Evolutionary conservation across 2,329 filamentous ascomycete species (phyloP), one percentile per base, ranked within the genome.

Genomic region (Paradendryphiella salina): DNA sequence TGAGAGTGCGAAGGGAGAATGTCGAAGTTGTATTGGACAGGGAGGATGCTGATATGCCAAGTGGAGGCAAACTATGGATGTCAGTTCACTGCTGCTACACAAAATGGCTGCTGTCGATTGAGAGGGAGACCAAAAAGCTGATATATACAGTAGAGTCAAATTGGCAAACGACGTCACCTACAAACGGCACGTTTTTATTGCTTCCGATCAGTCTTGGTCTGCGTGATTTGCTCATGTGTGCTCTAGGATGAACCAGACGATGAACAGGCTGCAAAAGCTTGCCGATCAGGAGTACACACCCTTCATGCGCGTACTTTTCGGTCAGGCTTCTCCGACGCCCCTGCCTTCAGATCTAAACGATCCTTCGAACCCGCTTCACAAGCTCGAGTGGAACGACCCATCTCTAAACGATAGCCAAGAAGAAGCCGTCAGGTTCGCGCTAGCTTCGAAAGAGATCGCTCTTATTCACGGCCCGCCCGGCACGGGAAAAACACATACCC

Each of bases 391-490:
- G 73, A 70, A 76, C 7, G 81, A 85, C 63, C 74, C 80, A 1
- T 77, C 73, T 1, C 68, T 87, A 14, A 86, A 87, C 46, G 77
- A 82, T 43, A 85, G 82, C 11, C 84, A 87, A 59, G 80, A 83
- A 62, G 81, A 85, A 55, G 84, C 84, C 1, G 81, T 87, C 53
- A 76, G 84, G n/a, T 99, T 97, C 67, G 91, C 93, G 0, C 76
- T 99, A 46, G 87, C 86, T 5, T 88, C 89, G 1, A 81, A 80
- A 45, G 91, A 96, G 65, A 82, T 97, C 21, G 89, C 90, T 2
- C 79, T 96, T 52, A 96, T 99, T 46, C 94, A 99, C 69, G 94
- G 94, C 0, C 94, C 94, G 0, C 94, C 94, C 0, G 94, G 94
- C 1, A 99, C 94, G 0, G 94, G 94, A 40, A 99, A 99, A 73